Conservation (phyloP, 257 asterid genomes). For the Fraxinus pennsylvanica region DNA sequence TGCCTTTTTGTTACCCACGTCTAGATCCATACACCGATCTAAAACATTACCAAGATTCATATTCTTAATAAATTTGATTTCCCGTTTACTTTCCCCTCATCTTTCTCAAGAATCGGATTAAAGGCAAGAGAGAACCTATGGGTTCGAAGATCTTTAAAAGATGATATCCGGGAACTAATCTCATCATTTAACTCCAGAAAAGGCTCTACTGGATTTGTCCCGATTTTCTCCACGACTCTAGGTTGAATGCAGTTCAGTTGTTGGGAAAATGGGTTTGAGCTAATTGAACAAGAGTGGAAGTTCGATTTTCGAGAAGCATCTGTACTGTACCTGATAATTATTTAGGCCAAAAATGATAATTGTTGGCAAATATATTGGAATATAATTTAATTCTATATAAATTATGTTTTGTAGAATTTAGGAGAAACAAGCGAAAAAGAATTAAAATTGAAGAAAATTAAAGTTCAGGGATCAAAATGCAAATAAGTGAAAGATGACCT, state of each 20-base stretch:
- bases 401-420: too few species aligned
- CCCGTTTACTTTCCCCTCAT: background rate
- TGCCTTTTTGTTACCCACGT: conserved; percentile 17
- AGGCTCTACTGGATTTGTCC: conserved; percentile 14
- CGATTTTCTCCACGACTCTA: background rate
- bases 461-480: too few species aligned
- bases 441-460: too few species aligned
- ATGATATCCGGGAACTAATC: conserved; percentile 27
- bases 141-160: conserved; percentile 50
- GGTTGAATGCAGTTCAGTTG: conserved; percentile 12
- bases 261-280: conserved; percentile 8
- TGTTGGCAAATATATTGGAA: too few species aligned
- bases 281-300: too few species aligned
- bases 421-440: too few species aligned
- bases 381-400: too few species aligned
- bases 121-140: conserved; percentile 47
- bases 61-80: conserved; percentile 21
- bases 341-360: too few species aligned
- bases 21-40: background rate
- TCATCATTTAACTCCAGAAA: conserved; percentile 19
- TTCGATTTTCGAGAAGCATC: background rate
- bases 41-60: conserved; percentile 9
- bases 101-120: conserved; percentile 25
- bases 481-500: too few species aligned
- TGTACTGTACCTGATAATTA: background rate